Evolutionary conservation across 495 filamentous ascomycete species (phyloP).

Genomic region (Aspergillus bridgeri): DNA sequence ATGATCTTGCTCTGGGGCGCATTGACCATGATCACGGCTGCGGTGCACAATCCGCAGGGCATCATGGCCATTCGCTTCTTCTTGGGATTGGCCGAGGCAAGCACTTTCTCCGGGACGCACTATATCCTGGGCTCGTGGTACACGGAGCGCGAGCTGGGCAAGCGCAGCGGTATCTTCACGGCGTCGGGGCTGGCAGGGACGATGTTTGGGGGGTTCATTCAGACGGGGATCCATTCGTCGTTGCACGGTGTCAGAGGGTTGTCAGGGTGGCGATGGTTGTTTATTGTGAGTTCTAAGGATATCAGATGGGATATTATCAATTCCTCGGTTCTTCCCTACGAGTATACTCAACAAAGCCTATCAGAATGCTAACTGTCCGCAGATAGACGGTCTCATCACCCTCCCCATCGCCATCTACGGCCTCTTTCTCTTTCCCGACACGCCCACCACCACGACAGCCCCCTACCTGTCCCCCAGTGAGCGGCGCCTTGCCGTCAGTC

Average conservation of each 20-base stretch:
- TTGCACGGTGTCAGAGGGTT: constrained; percentile 51
- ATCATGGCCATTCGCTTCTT: constrained; percentile 70
- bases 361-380: constrained; percentile 22
- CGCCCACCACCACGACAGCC: constrained; percentile 50
- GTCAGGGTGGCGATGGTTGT: constrained; percentile 65
- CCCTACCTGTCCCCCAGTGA: constrained; percentile 48
- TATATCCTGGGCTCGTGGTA: constrained; percentile 70
- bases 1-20: constrained; percentile 61
- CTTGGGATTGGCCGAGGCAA: constrained; percentile 58
- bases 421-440: constrained; percentile 58
- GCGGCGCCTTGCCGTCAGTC: constrained; percentile 41
- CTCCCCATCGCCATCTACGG: constrained; percentile 59
- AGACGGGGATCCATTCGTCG: constrained; percentile 54
- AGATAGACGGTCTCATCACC: constrained; percentile 48
- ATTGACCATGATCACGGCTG: constrained; percentile 58
- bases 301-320: too few species aligned
- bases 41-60: constrained; percentile 42
- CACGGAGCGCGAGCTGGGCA: constrained; percentile 59
- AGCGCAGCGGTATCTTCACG: constrained; percentile 49
- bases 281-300: constrained; percentile 48
- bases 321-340: too few species aligned
- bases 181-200: constrained; percentile 35
- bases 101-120: constrained; percentile 60
- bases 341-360: too few species aligned
- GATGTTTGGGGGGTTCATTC: constrained; percentile 54